These are phyloP conservation scores for Blastocystis sp. DNA, from an alignment of 352 stramenopile genomes.

Conservation along the genomic window DNA sequence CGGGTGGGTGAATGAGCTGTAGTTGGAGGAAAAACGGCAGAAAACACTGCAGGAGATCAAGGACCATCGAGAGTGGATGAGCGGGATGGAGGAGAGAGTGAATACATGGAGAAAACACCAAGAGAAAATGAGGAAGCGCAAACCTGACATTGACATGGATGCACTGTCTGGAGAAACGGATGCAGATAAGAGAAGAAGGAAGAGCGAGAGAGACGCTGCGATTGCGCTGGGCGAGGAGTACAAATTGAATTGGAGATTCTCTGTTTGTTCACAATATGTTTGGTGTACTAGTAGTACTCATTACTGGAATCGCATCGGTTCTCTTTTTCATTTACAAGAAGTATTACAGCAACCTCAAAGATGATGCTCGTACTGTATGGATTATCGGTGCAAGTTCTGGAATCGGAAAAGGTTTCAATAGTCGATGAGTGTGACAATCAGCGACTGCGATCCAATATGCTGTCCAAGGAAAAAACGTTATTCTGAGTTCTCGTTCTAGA, in stretches of 20 bases:
- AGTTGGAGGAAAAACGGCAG: constrained; percentile 32
- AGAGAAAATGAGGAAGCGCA: constrained; percentile 35
- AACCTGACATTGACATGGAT: neutral
- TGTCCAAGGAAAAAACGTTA: constrained; percentile 26
- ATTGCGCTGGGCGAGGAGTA: constrained; percentile 46
- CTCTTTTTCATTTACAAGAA: neutral
- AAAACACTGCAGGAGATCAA: constrained; percentile 54
- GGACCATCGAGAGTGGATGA: constrained; percentile 51
- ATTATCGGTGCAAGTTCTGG: constrained; percentile 59
- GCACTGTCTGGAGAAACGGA: constrained; percentile 32
- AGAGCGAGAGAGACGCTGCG: constrained; percentile 16
- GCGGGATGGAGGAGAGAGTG: constrained; percentile 42
- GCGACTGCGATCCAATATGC: constrained; percentile 37
- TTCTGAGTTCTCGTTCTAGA: constrained; percentile 36
- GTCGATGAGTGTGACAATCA: neutral
- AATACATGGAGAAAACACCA: constrained; percentile 56
- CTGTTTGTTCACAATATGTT: constrained; percentile 33
- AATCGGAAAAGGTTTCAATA: constrained; percentile 35
- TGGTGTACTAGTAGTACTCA: neutral
- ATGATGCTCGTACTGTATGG: constrained; percentile 17
- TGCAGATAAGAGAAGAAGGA: constrained; percentile 12
- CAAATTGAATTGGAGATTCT: constrained; percentile 47
- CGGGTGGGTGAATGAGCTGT: neutral
- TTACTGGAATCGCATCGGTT: neutral
- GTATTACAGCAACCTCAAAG: neutral